These are phyloP conservation scores for Marasmius fiardii DNA, from an alignment of 1,284 basidiomycete genomes.

Conservation along the genomic window DNA sequence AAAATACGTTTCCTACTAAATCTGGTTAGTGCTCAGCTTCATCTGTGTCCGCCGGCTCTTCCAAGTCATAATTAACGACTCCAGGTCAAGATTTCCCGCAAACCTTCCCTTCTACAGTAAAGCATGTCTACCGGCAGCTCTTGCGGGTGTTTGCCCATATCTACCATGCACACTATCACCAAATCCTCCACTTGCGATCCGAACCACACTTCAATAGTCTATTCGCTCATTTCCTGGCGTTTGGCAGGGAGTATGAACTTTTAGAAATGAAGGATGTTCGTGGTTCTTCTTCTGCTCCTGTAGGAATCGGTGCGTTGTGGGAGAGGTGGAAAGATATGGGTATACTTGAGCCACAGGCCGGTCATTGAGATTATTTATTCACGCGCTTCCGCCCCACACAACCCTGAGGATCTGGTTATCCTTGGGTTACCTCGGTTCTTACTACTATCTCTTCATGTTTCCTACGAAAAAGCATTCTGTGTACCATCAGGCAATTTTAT, in stretches of 20 bases:
- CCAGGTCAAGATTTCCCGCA: conserved; percentile 88
- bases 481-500: conserved; percentile 6
- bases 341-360: conserved; percentile 38
- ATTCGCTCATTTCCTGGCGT: conserved; percentile 95
- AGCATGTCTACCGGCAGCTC: conserved; percentile 96
- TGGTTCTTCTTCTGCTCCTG: conserved; percentile 56
- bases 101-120: conserved; percentile 88
- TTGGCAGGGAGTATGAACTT: conserved; percentile 90
- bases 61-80: conserved; percentile 6
- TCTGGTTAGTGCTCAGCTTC: conserved; percentile 55
- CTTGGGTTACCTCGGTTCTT: conserved; percentile 2
- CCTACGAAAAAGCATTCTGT: conserved; percentile 1
- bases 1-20: conserved; percentile 93
- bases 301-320: conserved; percentile 83
- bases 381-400: no score
- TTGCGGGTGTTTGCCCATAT: conserved; percentile 97
- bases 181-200: conserved; percentile 90
- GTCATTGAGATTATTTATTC: neutral
- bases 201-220: conserved; percentile 99
- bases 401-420: conserved; percentile 3
- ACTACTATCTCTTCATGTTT: neutral
- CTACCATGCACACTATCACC: conserved; percentile 92
- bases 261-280: conserved; percentile 89
- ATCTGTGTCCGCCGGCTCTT: neutral
- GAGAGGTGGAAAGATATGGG: conserved; percentile 84